Base-by-base conservation (phyloP, 768 basidiomycete species). In the Roridomyces roridus region DNA sequence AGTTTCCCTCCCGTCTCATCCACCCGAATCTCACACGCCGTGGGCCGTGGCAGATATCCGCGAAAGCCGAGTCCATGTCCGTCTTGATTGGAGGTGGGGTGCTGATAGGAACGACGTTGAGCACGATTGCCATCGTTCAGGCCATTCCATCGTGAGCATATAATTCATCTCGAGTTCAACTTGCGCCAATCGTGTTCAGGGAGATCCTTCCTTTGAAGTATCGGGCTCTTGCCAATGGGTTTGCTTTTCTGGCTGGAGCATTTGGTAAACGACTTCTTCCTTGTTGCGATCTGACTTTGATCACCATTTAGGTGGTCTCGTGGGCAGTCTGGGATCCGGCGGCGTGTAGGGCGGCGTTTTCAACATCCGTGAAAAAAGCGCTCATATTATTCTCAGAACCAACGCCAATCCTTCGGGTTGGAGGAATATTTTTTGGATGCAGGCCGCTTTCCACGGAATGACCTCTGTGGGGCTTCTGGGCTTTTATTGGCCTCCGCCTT, bases 371-470 rank as follows among this genome's bases (percentile, higher is more conserved):
- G 0, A 20, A n/a, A n/a, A 34, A 11, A 1, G 23, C 14, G 25
- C 36, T 23, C 4, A 46, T 5, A 40, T 21, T 29, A 18, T 41
- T 7, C 20, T 17, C 29, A 59, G 58, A 7, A 60, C 58, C 4
- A 64, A 60, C n/a, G 31, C 57, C 18, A 64, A 60, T 29, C 63
- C 58, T n/a, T 50, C 59, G 29, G 58, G 58, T 35, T 59, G 60
- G 62, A 55, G 63, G 10, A 60, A 64, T 14, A 61, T 64, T 3
- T 64, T 64, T 41, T 64, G 63, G 63, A 61, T 64, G 6, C 63
- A 64, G 44, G 63, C 63, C 4, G 63, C 59, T 5, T 61, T 64
- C 39, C 63, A 64, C 17, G 59, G 54, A 1, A 37, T 40, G 29
- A 53, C 63, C 2, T n/a, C 63, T 15, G 44, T 61, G 4, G 63